Evolutionary conservation across 2,329 filamentous ascomycete species (phyloP).

Genomic region (Xylaria sp.): DNA sequence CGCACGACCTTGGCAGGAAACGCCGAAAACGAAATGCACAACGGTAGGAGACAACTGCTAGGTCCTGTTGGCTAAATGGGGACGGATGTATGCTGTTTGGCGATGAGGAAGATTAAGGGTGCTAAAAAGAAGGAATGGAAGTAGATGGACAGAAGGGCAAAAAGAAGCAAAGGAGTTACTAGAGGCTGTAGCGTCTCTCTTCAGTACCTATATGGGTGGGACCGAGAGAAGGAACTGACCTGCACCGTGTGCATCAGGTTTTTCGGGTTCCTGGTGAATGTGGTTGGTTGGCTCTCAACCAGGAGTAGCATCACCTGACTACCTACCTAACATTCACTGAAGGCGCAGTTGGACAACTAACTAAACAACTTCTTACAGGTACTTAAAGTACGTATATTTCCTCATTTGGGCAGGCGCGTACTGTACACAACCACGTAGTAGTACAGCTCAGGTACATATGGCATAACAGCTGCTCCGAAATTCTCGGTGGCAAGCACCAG

Average conservation of each 20-base stretch:
- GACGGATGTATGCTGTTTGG: constrained; percentile 13
- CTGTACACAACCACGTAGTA: constrained; percentile 6
- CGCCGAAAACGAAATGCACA: constrained; percentile 27
- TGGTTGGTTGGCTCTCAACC: constrained; percentile 1
- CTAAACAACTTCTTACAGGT: background rate
- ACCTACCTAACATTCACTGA: no score
- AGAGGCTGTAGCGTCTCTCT: constrained; percentile 33
- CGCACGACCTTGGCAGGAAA: constrained; percentile 26
- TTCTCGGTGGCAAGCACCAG: background rate
- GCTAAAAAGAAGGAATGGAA: constrained; percentile 29
- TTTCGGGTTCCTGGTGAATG: background rate
- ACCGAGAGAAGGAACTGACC: constrained; percentile 32
- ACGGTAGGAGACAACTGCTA: background rate
- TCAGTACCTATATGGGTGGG: constrained; percentile 24
- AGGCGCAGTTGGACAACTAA: no score
- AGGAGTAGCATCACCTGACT: background rate
- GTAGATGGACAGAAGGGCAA: constrained; percentile 38
- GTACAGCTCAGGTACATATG: background rate
- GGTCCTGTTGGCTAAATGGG: background rate
- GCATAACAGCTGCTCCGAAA: background rate
- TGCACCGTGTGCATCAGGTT: constrained; percentile 33
- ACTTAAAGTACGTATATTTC: background rate
- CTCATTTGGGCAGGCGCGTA: background rate
- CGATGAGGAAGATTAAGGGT: constrained; percentile 27
- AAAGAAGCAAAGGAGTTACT: constrained; percentile 47